These are phyloP conservation scores for Nakaseomyces nivariensis DNA, from an alignment of 1,139 yeast genomes.

Conservation along the genomic window DNA sequence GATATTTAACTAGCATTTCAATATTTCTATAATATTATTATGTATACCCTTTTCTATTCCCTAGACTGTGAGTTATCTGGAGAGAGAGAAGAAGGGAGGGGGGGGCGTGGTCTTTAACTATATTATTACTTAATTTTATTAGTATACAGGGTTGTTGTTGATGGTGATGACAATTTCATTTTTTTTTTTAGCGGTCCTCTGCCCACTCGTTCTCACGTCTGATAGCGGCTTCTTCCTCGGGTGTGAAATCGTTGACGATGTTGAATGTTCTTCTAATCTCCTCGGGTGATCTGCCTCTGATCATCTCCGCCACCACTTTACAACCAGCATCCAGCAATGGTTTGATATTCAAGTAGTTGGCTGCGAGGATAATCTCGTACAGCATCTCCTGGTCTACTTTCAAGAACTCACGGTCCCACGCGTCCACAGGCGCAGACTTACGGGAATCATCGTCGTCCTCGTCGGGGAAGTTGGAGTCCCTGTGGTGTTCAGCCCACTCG, in stretches of 20 bases:
- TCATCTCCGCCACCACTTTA: constrained; percentile 97
- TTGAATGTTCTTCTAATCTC: constrained; percentile 94
- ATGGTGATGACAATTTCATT: no score
- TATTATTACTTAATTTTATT: background rate
- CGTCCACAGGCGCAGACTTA: constrained; percentile 77
- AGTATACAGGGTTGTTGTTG: background rate
- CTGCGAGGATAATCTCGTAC: constrained; percentile 91
- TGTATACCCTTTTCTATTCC: no score
- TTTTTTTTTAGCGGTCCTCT: constrained; percentile 61
- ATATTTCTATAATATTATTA: no score
- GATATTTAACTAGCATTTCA: no score
- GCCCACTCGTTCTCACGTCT: constrained; percentile 99
- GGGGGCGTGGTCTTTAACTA: no score
- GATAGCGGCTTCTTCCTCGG: constrained; percentile 97
- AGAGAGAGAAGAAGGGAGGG: no score
- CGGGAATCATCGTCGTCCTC: constrained; percentile 76
- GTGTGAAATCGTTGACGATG: constrained; percentile 91
- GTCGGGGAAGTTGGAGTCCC: constrained; percentile 68
- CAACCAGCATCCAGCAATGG: constrained; percentile 93
- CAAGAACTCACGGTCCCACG: constrained; percentile 94
- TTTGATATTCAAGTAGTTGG: constrained; percentile 88
- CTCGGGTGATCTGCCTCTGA: constrained; percentile 90
- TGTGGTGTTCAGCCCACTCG: constrained; percentile 97
- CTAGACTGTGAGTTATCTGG: no score
- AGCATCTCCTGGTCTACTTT: constrained; percentile 98